Evolutionary conservation across 1,284 basidiomycete genomes (phyloP).

Genomic region (Fomitopsis betulina): DNA sequence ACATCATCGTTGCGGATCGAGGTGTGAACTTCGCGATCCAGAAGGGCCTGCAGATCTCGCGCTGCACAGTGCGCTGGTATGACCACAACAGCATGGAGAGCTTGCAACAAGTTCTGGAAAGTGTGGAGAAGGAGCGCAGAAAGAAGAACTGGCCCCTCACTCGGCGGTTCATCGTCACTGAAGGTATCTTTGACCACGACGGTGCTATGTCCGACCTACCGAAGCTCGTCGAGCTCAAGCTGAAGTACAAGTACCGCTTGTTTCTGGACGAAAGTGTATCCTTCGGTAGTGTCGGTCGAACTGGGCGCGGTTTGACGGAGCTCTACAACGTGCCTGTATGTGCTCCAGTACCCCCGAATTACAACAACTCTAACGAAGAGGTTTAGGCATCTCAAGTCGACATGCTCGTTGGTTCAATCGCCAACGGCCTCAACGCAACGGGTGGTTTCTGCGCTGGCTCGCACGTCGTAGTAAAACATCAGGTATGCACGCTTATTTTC

Average conservation of each 20-base stretch:
- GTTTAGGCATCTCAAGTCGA: constrained; percentile 67
- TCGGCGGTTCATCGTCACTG: constrained; percentile 93
- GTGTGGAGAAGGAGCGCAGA: constrained; percentile 83
- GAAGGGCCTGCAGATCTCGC: constrained; percentile 95
- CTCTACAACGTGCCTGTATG: constrained; percentile 86
- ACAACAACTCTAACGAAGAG: background rate
- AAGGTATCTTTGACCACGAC: constrained; percentile 96
- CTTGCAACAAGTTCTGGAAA: constrained; percentile 83
- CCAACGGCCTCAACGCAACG: constrained; percentile 77
- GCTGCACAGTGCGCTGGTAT: constrained; percentile 92
- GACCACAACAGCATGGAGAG: constrained; percentile 94
- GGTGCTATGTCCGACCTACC: constrained; percentile 90
- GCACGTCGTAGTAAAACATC: constrained; percentile 81
- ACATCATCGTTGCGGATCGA: constrained; percentile 97
- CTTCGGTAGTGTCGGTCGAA: constrained; percentile 89
- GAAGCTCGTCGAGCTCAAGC: constrained; percentile 90
- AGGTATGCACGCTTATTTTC: constrained; percentile 39
- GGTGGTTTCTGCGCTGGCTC: constrained; percentile 98
- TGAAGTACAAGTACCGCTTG: constrained; percentile 93
- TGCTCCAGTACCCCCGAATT: constrained; percentile 1
- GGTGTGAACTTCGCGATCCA: constrained; percentile 94
- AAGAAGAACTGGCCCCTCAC: constrained; percentile 82
- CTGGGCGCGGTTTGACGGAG: constrained; percentile 93
- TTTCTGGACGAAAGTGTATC: constrained; percentile 94
- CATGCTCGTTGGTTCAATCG: constrained; percentile 84